Conservation (phyloP, 495 filamentous ascomycete genomes). For the Pyrenula aspistea region DNA sequence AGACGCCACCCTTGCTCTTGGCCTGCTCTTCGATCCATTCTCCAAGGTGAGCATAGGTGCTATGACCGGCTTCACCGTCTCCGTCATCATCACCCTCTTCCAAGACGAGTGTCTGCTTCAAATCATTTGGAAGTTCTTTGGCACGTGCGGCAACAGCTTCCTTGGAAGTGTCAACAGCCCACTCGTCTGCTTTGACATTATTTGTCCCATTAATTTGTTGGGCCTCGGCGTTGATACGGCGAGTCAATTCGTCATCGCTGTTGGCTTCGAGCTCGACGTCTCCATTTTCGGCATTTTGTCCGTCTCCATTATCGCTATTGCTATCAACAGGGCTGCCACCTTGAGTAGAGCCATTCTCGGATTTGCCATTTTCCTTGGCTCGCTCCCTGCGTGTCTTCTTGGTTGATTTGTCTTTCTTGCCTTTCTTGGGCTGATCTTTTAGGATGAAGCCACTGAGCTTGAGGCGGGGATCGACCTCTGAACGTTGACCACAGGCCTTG, state of each 20-base stretch:
- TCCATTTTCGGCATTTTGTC: slow-evolving; percentile 50
- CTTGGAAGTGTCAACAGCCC: slow-evolving; percentile 90
- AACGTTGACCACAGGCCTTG: slow-evolving; percentile 94
- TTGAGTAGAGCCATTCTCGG: slow-evolving; percentile 40
- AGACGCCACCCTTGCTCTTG: slow-evolving; percentile 53
- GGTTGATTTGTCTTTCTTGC: slow-evolving; percentile 89
- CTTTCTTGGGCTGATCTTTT: slow-evolving; percentile 86
- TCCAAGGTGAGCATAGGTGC: slow-evolving; percentile 81
- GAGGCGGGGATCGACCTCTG: slow-evolving; percentile 79
- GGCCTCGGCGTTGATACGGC: slow-evolving; percentile 75
- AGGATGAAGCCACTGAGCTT: slow-evolving; percentile 97
- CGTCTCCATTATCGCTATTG: slow-evolving; percentile 61
- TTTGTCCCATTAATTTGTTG: slow-evolving; percentile 54
- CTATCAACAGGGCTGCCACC: slow-evolving; percentile 61
- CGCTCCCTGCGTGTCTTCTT: slow-evolving; percentile 71
- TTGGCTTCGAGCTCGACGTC: slow-evolving; percentile 61
- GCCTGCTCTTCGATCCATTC: slow-evolving; percentile 78
- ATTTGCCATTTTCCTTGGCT: slow-evolving; percentile 66
- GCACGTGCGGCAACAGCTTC: slow-evolving; percentile 91
- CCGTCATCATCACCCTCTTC: slow-evolving; percentile 77
- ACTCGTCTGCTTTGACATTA: slow-evolving; percentile 77
- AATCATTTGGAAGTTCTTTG: slow-evolving; percentile 76
- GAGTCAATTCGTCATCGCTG: slow-evolving; percentile 87
- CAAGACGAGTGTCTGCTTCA: slow-evolving; percentile 79
- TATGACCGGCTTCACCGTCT: slow-evolving; percentile 68